Percentiles rank a stretch among this genome's conserved stretches.
Evolutionary conservation across 768 basidiomycete species (phyloP).

Genomic region (Steccherinum ochraceum): DNA sequence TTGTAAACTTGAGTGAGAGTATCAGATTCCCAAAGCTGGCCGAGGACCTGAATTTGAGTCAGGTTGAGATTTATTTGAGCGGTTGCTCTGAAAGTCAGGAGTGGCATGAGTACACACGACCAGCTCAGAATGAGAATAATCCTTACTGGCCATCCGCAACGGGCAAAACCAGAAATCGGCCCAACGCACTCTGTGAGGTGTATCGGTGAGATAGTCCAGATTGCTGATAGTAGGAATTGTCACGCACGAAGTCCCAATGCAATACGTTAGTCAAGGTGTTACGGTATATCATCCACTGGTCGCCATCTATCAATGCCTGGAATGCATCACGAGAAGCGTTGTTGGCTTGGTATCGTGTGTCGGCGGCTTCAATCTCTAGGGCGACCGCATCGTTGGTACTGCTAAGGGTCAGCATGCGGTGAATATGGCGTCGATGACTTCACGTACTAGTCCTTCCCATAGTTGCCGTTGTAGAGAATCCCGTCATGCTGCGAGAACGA

Average conservation of each 20-base stretch:
- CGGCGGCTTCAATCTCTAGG: constrained; percentile 52
- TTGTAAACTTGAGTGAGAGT: constrained; percentile 33
- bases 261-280: constrained; percentile 47
- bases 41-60: constrained; percentile 43
- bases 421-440: neutral
- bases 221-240: no score
- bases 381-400: constrained; percentile 54
- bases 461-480: constrained; percentile 66
- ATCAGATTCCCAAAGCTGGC: constrained; percentile 42
- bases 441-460: constrained; percentile 42
- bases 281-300: constrained; percentile 59
- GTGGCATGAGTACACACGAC: neutral
- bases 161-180: constrained; percentile 58
- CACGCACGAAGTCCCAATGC: constrained; percentile 65
- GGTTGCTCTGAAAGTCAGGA: constrained; percentile 37
- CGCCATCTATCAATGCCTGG: constrained; percentile 44
- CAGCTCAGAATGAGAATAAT: neutral
- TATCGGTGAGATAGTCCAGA: neutral
- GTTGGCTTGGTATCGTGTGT: constrained; percentile 44
- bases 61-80: constrained; percentile 48
- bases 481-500: constrained; percentile 44
- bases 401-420: neutral
- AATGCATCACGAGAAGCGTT: constrained; percentile 35
- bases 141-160: constrained; percentile 35
- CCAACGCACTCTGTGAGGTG: constrained; percentile 46